Evolutionary conservation across 192 early-diverging fungal species (phyloP), one percentile per base, ranked within the genome.

Genomic region (Helicostylum pulchrum): DNA sequence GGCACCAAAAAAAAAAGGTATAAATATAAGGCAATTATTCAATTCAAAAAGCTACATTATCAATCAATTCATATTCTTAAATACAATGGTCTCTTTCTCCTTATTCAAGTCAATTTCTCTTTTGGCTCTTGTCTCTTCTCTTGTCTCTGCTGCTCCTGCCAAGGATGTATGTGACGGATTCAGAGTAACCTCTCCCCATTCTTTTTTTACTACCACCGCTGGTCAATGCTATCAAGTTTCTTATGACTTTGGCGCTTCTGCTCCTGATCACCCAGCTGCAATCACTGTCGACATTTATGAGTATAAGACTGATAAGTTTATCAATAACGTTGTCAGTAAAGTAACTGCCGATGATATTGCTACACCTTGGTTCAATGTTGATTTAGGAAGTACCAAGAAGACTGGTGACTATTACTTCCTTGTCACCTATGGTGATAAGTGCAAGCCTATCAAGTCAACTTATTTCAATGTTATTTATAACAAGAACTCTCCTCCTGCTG

Each of bases 131-230:
- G 6, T 39, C 9, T 39, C 31, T 56, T 56, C 31, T 17, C 32
- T 56, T 56, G 54, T 56, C 19, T 56, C 54, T 17, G 54, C 54
- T 36, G 54, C 54, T 3, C 54, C 54, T 39, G n/a, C 54, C 17
- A 56, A 17, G 7, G 32, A 56, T 36, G 36, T 6, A 39, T 56
- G 54, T 19, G 34, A 56, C 17, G 34, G 19, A 39, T 56, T 36
- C 54, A 39, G 54, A 39, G 19, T 56, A 11, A 56, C 54, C 14
- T 56, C 54, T 21, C 54, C 54, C 10, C n/a, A 11, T 4, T 17
- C 15, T 39, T 17, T 17, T n/a, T 39, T 56, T 34, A 39, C 54
- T 56, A 34, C 54, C 32, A 56, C 54, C 2, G 31, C 17, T 17
- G 54, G 54, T 4, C 54, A 56, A 36, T 56, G 54, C 31, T 34